Evolutionary conservation across 1,139 yeast genomes (phyloP), one percentile per base, ranked within the genome.

Genomic region (Zygosaccharomyces sapae): DNA sequence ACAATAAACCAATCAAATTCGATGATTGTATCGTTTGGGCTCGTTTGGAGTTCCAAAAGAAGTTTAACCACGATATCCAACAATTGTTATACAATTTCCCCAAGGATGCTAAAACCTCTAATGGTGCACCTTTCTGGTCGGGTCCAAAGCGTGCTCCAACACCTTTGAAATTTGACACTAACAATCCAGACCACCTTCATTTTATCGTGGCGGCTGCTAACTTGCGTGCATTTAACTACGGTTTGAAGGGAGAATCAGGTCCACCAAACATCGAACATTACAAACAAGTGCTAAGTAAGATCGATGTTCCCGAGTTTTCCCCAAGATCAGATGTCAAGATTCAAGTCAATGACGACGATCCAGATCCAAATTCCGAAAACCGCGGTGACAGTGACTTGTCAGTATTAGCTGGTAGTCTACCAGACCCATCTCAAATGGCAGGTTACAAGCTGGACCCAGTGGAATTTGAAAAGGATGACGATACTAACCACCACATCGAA

Each of bases 11-110:
- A 13, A 79, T 86, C 58, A 79, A 82, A 6, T 94, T 90, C 66
- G 97, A 90, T 58, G 95, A 92, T 62, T 92, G 98, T 71, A 82
- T 92, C 61, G 80, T 76, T 60, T 92, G 99, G 99, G 96, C 97
- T 1, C 82, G 97, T 68, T 57, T 76, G 25, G 90, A 89, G 70
- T 92, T 92, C 65, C 96, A 90, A 70, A 73, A 73, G 59, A 87
- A 87, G 69, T 92, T 76, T 74, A 80, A 79, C 61, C 81, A 89
- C 62, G 97, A 92, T 50, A 89, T 90, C 56, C 75, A 81, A 62
- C 99, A 92, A 72, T 76, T 92, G 58, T 76, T 94, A 57, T 92
- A 80, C 75, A 90, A 90, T 66, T 94, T 94, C 78, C 98, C 98
- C 25, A 80, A 77, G 53, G 98, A 92, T 70, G 95, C 97, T 4